Percentiles rank a stretch among this genome's conserved stretches.
Conservation (phyloP, 75 land plant genomes). For the Picea sitchensis region DNA sequence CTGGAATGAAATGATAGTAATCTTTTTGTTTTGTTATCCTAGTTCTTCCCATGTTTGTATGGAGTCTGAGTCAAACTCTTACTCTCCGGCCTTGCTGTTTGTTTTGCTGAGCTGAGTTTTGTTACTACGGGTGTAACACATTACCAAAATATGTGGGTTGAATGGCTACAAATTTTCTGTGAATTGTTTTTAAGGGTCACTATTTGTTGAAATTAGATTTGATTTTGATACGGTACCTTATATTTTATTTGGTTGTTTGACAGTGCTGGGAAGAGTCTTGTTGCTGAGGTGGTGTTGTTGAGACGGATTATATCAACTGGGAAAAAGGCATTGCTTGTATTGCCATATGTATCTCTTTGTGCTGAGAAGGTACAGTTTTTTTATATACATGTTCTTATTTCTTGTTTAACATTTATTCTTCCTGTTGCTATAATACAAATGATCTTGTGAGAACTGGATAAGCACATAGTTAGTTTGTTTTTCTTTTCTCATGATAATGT, state of each 20-base stretch:
- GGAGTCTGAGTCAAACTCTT: too few species aligned
- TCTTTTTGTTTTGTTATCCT: too few species aligned
- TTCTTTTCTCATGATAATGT: too few species aligned
- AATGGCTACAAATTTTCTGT: background rate
- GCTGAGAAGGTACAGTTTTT: slow-evolving; percentile 82
- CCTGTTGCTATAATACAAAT: background rate
- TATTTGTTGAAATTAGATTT: background rate
- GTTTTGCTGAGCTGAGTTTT: too few species aligned
- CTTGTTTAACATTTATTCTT: background rate
- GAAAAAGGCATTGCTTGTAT: slow-evolving; percentile 89
- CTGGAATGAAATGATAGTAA: background rate
- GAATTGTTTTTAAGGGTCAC: background rate
- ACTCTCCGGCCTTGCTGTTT: too few species aligned
- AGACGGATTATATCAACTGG: slow-evolving; percentile 71
- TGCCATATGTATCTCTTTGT: slow-evolving; percentile 98
- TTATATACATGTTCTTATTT: background rate
- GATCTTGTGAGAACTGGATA: too few species aligned
- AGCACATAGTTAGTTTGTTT: too few species aligned
- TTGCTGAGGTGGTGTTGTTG: slow-evolving; percentile 94
- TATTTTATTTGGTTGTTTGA: background rate
- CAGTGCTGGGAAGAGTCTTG: slow-evolving; percentile 99
- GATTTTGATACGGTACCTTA: background rate
- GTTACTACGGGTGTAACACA: too few species aligned
- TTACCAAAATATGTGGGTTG: background rate
- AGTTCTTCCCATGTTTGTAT: too few species aligned